Evolutionary conservation across 306 rosid genomes (phyloP).

Genomic region (Luffa aegyptiaca): DNA sequence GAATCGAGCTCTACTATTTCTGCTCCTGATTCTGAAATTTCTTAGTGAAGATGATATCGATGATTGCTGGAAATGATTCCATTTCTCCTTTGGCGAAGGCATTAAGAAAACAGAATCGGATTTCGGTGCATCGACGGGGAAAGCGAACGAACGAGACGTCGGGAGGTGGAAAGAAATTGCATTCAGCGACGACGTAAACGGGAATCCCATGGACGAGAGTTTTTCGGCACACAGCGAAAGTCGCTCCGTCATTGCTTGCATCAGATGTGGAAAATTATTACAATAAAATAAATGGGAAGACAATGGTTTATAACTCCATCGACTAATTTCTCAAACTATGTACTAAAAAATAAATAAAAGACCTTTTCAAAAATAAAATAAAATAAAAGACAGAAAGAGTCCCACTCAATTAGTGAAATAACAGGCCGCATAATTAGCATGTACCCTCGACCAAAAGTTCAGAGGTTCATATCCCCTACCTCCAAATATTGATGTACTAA

Average conservation of each 20-base stretch:
- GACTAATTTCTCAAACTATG: too few relatives aligned
- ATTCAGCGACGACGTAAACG: background rate
- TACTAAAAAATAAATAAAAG: too few relatives aligned
- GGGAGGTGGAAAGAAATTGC: background rate
- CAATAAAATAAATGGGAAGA: background rate
- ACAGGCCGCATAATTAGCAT: too few relatives aligned
- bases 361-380: too few relatives aligned
- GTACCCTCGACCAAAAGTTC: too few relatives aligned
- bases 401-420: too few relatives aligned
- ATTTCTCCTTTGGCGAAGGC: background rate
- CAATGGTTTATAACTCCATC: background rate
- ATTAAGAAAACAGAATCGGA: conserved; percentile 6
- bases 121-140: conserved; percentile 6
- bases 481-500: too few relatives aligned
- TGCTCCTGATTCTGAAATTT: conserved; percentile 15
- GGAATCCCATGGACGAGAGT: conserved; percentile 5
- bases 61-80: background rate
- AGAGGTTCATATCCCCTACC: too few relatives aligned
- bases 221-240: background rate
- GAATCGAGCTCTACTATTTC: background rate
- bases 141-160: background rate
- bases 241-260: background rate
- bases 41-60: conserved; percentile 17
- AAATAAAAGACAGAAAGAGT: too few relatives aligned
- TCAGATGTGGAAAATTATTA: background rate